Conservation (phyloP, 164 flowering plant species). For the Piper betle region DNA sequence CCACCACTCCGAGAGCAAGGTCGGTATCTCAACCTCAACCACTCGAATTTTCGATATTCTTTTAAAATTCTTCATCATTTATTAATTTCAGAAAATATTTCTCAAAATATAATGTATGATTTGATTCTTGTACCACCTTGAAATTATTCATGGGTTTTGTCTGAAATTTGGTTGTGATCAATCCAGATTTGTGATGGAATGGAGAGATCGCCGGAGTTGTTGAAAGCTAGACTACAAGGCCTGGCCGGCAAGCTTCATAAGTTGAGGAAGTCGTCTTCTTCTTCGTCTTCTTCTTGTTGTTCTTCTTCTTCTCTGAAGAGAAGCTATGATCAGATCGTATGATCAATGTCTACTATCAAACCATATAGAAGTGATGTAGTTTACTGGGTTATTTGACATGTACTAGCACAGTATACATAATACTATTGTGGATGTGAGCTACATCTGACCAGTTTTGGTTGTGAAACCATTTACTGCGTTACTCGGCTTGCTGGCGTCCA, state of each 20-base stretch:
- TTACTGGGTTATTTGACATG: too few species aligned
- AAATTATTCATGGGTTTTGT: too few species aligned
- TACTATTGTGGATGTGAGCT: too few species aligned
- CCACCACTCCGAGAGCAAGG: constrained; percentile 15
- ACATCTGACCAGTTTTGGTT: too few species aligned
- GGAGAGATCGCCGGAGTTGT: constrained; percentile 15
- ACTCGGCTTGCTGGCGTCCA: too few species aligned
- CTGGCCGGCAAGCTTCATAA: constrained; percentile 16
- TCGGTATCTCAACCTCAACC: neutral
- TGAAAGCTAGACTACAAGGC: constrained; percentile 15
- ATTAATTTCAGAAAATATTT: too few species aligned
- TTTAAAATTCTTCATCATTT: neutral
- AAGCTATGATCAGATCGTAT: constrained; percentile 14
- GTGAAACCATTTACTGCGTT: too few species aligned
- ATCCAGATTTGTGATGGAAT: constrained; percentile 4
- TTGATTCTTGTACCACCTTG: too few species aligned
- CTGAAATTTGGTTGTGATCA: too few species aligned
- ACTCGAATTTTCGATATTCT: neutral
- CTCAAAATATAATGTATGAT: too few species aligned
- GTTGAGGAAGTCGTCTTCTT: constrained; percentile 11
- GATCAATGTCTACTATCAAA: neutral
- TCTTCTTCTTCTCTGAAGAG: constrained; percentile 13
- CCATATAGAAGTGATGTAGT: too few species aligned
- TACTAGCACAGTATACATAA: too few species aligned
- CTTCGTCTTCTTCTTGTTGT: constrained; percentile 7